A percentile compares a stretch with the other conserved stretches of the same genome.
These are phyloP conservation scores for Tylopilus intermedius DNA, from an alignment of 768 basidiomycete species.

Conservation along the genomic window DNA sequence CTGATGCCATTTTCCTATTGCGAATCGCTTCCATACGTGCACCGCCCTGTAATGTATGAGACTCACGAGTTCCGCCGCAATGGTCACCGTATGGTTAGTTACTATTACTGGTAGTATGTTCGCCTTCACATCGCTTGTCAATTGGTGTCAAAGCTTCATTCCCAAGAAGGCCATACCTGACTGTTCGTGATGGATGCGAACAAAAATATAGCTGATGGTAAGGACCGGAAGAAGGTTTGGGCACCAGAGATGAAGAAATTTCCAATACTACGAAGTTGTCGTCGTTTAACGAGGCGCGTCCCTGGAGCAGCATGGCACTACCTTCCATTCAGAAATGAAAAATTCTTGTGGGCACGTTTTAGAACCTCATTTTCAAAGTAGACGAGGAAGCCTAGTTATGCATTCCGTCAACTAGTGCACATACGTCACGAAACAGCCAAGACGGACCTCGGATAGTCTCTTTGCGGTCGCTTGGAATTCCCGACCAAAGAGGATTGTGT, in stretches of 20 bases:
- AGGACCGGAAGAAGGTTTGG: slow-evolving; percentile 83
- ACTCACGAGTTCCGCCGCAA: slow-evolving; percentile 79
- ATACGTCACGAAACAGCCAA: not conserved
- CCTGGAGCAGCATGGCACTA: slow-evolving; percentile 24
- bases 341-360: slow-evolving; percentile 87
- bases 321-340: slow-evolving; percentile 90
- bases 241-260: slow-evolving; percentile 91
- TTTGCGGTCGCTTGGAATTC: slow-evolving; percentile 84
- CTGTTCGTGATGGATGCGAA: slow-evolving; percentile 89
- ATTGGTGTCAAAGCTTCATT: slow-evolving; percentile 8
- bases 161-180: slow-evolving; percentile 36
- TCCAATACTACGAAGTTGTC: slow-evolving; percentile 52
- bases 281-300: not conserved
- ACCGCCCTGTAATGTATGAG: slow-evolving; percentile 44
- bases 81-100: slow-evolving; percentile 94
- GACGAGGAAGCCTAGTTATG: slow-evolving; percentile 74
- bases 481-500: slow-evolving; percentile 70
- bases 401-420: not conserved
- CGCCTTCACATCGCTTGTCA: slow-evolving; percentile 38
- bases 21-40: slow-evolving; percentile 4
- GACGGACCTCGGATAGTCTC: slow-evolving; percentile 79
- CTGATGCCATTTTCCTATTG: slow-evolving; percentile 65
- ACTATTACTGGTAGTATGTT: slow-evolving; percentile 87
- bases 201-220: slow-evolving; percentile 90
- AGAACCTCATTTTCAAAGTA: slow-evolving; percentile 87